Evolutionary conservation across 805 yeast genomes (phyloP).

Genomic region (Starmerella sp.): DNA sequence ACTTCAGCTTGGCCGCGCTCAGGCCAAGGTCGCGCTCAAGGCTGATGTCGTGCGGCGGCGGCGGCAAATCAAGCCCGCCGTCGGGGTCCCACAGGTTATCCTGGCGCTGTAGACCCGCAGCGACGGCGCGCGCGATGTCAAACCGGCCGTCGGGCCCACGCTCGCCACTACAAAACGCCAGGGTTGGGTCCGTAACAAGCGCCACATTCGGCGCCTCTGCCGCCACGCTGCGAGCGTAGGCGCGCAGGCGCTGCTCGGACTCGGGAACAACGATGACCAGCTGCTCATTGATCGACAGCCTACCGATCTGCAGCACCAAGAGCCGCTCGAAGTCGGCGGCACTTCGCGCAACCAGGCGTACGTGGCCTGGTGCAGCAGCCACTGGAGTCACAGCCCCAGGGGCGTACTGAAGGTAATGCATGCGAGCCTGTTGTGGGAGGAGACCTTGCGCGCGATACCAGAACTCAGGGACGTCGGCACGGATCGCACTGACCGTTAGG

Average conservation of each 20-base stretch:
- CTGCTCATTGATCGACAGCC: background rate
- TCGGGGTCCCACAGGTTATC: constrained; percentile 4
- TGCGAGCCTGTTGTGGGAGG: background rate
- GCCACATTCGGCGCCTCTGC: constrained; percentile 2
- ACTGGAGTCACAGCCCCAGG: background rate
- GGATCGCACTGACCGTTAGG: background rate
- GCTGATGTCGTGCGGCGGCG: background rate
- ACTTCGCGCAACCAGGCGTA: background rate
- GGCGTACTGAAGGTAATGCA: background rate
- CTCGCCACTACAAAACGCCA: background rate
- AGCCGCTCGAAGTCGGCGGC: background rate
- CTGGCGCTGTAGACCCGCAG: background rate
- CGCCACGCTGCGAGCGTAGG: background rate
- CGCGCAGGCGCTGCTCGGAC: background rate
- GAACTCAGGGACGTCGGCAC: background rate
- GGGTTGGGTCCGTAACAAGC: background rate
- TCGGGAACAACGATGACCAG: background rate
- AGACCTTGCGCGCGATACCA: background rate
- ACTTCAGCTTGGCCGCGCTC: background rate
- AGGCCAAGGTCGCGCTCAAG: constrained; percentile 12
- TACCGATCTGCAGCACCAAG: background rate
- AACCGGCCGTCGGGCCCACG: constrained; percentile 12
- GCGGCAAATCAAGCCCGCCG: constrained; percentile 10
- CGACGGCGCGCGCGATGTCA: background rate
- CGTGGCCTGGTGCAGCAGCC: background rate